Evolutionary conservation across 768 basidiomycete genomes (phyloP).

Genomic region (Podaxis sp.): DNA sequence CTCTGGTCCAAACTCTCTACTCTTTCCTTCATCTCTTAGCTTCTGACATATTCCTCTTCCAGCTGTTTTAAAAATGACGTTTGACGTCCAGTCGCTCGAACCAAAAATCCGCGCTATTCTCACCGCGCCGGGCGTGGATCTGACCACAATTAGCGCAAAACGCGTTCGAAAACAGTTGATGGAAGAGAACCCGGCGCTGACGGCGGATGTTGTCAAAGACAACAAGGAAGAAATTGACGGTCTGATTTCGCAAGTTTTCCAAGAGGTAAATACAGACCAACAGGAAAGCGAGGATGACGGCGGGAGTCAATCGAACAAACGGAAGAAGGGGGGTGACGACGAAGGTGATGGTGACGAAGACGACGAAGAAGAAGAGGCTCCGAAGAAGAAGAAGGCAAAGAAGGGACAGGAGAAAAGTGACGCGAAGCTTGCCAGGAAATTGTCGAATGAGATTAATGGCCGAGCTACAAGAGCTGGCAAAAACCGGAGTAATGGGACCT

Average conservation of each 20-base stretch:
- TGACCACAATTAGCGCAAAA: constrained; percentile 82
- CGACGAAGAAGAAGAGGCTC: constrained; percentile 30
- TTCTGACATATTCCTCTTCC: background rate
- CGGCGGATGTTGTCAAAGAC: constrained; percentile 59
- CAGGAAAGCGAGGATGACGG: constrained; percentile 31
- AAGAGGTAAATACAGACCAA: constrained; percentile 44
- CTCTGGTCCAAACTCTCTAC: constrained; percentile 6
- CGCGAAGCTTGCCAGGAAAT: constrained; percentile 66
- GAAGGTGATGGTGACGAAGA: constrained; percentile 29
- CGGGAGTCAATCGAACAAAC: constrained; percentile 33
- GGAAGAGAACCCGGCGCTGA: constrained; percentile 51
- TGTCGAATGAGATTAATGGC: constrained; percentile 69
- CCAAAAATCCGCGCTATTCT: constrained; percentile 68
- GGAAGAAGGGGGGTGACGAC: constrained; percentile 35
- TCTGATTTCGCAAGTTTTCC: constrained; percentile 66
- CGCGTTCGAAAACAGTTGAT: constrained; percentile 77
- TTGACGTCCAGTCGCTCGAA: constrained; percentile 55
- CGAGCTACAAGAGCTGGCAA: constrained; percentile 49
- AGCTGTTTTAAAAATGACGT: constrained; percentile 36
- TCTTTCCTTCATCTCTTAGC: background rate
- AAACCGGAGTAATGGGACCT: constrained; percentile 32
- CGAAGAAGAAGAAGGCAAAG: constrained; percentile 46
- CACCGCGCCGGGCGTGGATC: constrained; percentile 72
- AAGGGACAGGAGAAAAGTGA: constrained; percentile 58
- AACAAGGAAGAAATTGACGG: constrained; percentile 67